Evolutionary conservation across 2,329 filamentous ascomycete genomes (phyloP).

Genomic region (Tolypocladium endophyticum): DNA sequence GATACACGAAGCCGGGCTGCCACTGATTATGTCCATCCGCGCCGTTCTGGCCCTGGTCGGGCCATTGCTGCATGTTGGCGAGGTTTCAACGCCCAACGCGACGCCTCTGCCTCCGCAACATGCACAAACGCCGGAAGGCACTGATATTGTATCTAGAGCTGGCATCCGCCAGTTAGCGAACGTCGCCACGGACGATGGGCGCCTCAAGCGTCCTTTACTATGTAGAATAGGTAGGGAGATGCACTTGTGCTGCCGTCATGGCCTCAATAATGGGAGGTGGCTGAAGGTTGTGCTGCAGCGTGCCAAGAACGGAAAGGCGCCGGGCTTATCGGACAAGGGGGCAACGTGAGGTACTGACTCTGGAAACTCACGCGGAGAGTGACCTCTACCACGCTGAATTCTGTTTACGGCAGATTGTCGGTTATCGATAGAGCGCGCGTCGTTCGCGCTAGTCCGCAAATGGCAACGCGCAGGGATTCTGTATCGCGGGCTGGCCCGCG

Average conservation of each 20-base stretch:
- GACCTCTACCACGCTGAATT: background rate
- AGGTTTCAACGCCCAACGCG: conserved; percentile 7
- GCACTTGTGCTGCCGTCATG: background rate
- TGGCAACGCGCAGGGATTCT: conserved; percentile 5
- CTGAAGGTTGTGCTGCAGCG: background rate
- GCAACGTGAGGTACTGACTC: conserved; percentile 5
- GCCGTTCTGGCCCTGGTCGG: conserved; percentile 24
- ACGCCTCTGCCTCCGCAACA: conserved; percentile 6
- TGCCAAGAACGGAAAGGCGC: background rate
- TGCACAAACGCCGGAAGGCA: conserved; percentile 9
- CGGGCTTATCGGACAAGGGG: background rate
- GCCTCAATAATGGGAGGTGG: background rate
- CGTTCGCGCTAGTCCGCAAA: conserved; percentile 3
- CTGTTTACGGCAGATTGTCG: conserved; percentile 8
- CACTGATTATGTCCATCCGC: conserved; percentile 23
- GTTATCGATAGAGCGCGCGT: background rate
- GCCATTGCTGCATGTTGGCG: conserved; percentile 30
- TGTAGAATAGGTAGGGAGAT: background rate
- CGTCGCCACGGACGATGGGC: conserved; percentile 5
- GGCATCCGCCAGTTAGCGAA: conserved; percentile 18
- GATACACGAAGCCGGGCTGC: conserved; percentile 22
- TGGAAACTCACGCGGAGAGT: background rate
- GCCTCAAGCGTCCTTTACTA: background rate
- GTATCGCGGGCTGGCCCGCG: background rate
- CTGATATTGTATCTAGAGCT: conserved; percentile 13